These are phyloP conservation scores for Carex scoparia DNA, from an alignment of 176 grass and related monocot species.

Conservation along the genomic window DNA sequence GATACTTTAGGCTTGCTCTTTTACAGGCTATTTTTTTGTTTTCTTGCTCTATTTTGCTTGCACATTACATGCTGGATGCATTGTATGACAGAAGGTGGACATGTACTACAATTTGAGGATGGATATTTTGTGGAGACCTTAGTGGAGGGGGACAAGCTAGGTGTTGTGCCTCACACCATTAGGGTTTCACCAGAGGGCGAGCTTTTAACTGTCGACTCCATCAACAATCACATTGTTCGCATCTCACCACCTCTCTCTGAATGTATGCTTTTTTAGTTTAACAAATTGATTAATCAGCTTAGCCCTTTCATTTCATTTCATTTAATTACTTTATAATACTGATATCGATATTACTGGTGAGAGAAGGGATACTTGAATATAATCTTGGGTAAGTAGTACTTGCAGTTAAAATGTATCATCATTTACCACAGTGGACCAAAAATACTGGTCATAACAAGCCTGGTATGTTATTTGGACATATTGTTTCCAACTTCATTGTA, in stretches of 20 bases:
- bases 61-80: slow-evolving; percentile 5
- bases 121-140: slow-evolving; percentile 96
- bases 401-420: not conserved
- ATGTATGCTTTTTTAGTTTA: slow-evolving; percentile 44
- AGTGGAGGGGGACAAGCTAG: slow-evolving; percentile 85
- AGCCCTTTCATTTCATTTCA: not conserved
- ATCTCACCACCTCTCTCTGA: slow-evolving; percentile 85
- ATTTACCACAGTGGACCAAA: not conserved
- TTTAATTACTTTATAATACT: not conserved
- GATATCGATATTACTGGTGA: not conserved
- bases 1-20: not conserved
- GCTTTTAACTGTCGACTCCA: slow-evolving; percentile 81
- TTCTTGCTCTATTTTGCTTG: slow-evolving; percentile 21
- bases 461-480: not conserved
- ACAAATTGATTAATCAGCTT: not conserved
- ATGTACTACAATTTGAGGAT: slow-evolving; percentile 63
- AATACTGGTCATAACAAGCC: not conserved
- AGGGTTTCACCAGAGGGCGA: slow-evolving; percentile 84
- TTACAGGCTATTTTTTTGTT: not conserved
- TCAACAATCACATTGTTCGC: slow-evolving; percentile 87
- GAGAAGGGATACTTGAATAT: not conserved
- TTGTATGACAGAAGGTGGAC: slow-evolving; percentile 52
- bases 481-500: not conserved
- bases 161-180: slow-evolving; percentile 82
- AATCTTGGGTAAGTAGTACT: not conserved